Evolutionary conservation across 345 rosid species (phyloP).

Genomic region (Clarkia xantiana): DNA sequence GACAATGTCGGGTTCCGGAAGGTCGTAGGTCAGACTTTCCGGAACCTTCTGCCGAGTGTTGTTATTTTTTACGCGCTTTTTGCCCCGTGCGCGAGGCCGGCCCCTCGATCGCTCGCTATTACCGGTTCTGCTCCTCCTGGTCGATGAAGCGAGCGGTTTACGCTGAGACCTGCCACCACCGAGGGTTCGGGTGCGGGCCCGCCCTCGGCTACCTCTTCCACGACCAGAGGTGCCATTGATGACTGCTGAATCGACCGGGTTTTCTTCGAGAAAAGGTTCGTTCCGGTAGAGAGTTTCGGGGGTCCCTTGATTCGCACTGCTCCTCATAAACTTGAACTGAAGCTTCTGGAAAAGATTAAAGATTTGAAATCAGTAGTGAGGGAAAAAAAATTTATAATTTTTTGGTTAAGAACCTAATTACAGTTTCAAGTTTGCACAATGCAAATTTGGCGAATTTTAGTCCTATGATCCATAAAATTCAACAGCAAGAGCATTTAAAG

Average conservation of each 20-base stretch:
- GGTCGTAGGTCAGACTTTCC: too few species aligned
- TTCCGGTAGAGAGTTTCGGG: constrained; percentile 16
- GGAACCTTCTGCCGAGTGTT: too few species aligned
- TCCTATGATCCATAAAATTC: neutral
- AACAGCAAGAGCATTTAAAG: too few species aligned
- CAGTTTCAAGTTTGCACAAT: neutral
- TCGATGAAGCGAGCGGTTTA: constrained; percentile 17
- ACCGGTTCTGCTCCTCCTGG: constrained; percentile 23
- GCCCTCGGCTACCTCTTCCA: constrained; percentile 32
- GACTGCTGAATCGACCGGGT: constrained; percentile 26
- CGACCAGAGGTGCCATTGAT: constrained; percentile 22
- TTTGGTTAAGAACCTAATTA: too few species aligned
- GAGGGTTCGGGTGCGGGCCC: constrained; percentile 26
- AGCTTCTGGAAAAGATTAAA: constrained; percentile 17
- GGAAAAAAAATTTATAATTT: too few species aligned
- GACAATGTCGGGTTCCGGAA: too few species aligned
- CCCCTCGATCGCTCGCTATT: constrained; percentile 28
- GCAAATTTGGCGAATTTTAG: neutral
- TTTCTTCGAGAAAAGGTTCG: constrained; percentile 32
- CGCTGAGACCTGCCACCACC: constrained; percentile 34
- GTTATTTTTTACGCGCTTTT: constrained; percentile 14
- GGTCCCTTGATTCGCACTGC: constrained; percentile 16
- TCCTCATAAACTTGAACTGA: constrained; percentile 25
- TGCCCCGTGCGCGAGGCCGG: constrained; percentile 28
- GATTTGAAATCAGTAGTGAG: neutral